Evolutionary conservation across 352 stramenopile genomes (phyloP), one percentile per base, ranked within the genome.

Genomic region (Phytophthora macrochlamydospora): DNA sequence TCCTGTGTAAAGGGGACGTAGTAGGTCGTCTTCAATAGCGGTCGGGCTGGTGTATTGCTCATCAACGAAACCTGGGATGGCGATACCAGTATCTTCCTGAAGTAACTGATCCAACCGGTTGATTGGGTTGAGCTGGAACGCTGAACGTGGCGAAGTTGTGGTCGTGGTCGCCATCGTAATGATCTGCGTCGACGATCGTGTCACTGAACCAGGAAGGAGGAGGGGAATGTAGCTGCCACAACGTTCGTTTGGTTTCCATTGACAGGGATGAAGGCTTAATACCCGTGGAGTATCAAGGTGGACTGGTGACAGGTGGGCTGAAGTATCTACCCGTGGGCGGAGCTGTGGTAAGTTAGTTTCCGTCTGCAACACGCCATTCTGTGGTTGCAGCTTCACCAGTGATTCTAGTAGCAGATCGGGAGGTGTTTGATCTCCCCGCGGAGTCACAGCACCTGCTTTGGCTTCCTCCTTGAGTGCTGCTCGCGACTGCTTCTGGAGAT

Each of bases 401-500:
- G 6, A 7, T 29, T 3, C 5, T 55, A 40, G 37, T 32, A 40
- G 59, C 5, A 28, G 11, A 5, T 42, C 51, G 14, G 4, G 32
- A 24, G 28, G 38, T 13, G 29, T 24, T 7, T 50, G 35, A 12
- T 33, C 30, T n/a, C 62, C 31, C 9, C 24, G 32, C 29, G 24
- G 12, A 28, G 38, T 43, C 3, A 43, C 32, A 42, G 59, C 55
- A 8, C 59, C 64, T 8, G 67, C 69, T 14, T 72, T 78, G 2
- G 58, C 64, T 1, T 69, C 65, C 1, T 67, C 67, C 45, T 90
- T 89, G 49, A 87, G 66, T 0, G 81, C 72, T 14, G 72, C 72
- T 30, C 86, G 90, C 54, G 65, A 83, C 56, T 94, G 85, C 72
- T 96, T 97, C 60, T 95, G 90, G 18, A 97, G 70, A 69, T 98